phyloP scores from a whole-genome alignment of 2,329 filamentous ascomycete genomes.

The Xylaria sp. region DNA sequence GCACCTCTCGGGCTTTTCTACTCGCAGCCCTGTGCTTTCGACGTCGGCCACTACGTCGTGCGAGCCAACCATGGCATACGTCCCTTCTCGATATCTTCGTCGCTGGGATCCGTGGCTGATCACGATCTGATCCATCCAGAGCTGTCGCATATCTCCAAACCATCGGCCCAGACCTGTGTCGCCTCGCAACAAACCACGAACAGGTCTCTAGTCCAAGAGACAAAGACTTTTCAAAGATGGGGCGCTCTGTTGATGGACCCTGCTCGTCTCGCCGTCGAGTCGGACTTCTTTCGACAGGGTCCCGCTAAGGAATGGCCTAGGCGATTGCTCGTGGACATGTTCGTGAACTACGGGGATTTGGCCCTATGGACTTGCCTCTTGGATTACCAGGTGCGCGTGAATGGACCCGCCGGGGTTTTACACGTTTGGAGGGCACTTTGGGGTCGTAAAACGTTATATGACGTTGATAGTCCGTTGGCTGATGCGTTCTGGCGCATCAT shows the following conservation, averaged over 20 bases:
- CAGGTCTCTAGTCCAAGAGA: conserved; percentile 39
- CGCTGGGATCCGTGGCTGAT: conserved; percentile 31
- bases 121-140: conserved; percentile 36
- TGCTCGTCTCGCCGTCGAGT: conserved; percentile 46
- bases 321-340: conserved; percentile 46
- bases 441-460: conserved; percentile 49
- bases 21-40: conserved; percentile 25
- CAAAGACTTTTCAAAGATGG: conserved; percentile 46
- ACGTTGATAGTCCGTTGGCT: conserved; percentile 43
- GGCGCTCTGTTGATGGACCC: conserved; percentile 42
- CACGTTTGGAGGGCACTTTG: conserved; percentile 50
- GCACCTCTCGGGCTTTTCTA: conserved; percentile 25
- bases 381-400: conserved; percentile 48
- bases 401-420: conserved; percentile 45
- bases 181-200: conserved; percentile 27
- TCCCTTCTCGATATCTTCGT: conserved; percentile 35
- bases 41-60: conserved; percentile 2
- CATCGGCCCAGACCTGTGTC: background rate
- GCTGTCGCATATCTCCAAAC: conserved; percentile 19
- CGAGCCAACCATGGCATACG: conserved; percentile 24
- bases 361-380: conserved; percentile 49
- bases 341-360: conserved; percentile 46
- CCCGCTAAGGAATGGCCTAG: conserved; percentile 41
- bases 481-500: conserved; percentile 49
- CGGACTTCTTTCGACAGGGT: conserved; percentile 48